These are phyloP conservation scores for Comarum palustre DNA, from an alignment of 306 rosid species.

Conservation along the genomic window DNA sequence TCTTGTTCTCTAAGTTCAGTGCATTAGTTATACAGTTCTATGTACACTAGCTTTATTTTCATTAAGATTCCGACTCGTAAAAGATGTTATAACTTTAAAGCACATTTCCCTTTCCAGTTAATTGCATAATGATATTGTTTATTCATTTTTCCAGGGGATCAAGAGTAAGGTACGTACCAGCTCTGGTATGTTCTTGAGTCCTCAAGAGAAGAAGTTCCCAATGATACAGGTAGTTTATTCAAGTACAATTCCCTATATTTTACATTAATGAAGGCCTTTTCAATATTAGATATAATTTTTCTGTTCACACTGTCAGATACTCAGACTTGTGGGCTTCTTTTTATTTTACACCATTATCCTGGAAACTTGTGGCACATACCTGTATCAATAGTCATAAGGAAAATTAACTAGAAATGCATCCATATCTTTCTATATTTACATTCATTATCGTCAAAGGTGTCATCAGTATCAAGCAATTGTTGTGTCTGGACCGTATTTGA, in stretches of 20 bases:
- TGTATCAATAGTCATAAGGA: neutral
- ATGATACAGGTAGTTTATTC: constrained; percentile 60
- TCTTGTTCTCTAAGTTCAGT: neutral
- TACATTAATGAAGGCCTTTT: neutral
- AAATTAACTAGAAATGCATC: neutral
- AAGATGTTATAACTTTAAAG: neutral
- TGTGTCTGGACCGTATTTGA: neutral
- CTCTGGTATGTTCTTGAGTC: constrained; percentile 85
- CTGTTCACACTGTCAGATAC: neutral
- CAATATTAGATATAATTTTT: neutral
- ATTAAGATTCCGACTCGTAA: neutral
- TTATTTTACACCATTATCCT: neutral
- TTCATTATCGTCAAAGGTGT: neutral
- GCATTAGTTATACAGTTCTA: neutral
- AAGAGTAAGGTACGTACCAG: constrained; percentile 89
- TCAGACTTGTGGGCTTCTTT: neutral
- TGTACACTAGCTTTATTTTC: neutral
- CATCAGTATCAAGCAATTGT: neutral
- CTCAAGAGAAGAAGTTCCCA: constrained; percentile 66
- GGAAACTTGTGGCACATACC: neutral
- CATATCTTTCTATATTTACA: too few relatives aligned
- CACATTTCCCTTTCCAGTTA: neutral
- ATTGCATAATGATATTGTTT: neutral
- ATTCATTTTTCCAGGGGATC: constrained; percentile 59
- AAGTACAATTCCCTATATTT: neutral